Evolutionary conservation across 2,329 filamentous ascomycete species (phyloP).

Genomic region (Scedosporium boydii): DNA sequence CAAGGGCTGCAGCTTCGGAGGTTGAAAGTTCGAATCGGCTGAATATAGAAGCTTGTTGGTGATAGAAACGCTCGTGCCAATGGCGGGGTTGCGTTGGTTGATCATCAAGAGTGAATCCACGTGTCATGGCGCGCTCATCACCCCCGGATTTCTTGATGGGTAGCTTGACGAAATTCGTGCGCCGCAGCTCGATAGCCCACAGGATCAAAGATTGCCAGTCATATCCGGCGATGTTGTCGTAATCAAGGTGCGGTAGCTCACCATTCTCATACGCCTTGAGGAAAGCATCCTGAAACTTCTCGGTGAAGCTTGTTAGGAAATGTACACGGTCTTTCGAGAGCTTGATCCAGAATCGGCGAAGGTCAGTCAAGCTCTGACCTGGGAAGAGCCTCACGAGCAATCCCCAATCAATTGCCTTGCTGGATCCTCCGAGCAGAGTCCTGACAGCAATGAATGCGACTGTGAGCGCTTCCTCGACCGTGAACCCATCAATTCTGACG

Average conservation of each 20-base stretch:
- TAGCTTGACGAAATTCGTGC: slow-evolving; percentile 34
- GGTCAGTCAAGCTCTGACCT: slow-evolving; percentile 35
- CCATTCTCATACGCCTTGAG: slow-evolving; percentile 55
- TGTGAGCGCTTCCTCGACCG: slow-evolving; percentile 26
- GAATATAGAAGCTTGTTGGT: slow-evolving; percentile 42
- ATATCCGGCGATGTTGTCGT: slow-evolving; percentile 51
- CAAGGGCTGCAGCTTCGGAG: slow-evolving; percentile 34
- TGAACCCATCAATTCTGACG: neutral
- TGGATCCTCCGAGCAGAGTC: slow-evolving; percentile 49
- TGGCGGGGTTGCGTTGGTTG: slow-evolving; percentile 19
- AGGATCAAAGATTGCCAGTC: slow-evolving; percentile 59
- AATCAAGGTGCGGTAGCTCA: slow-evolving; percentile 53
- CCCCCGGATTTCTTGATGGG: slow-evolving; percentile 32
- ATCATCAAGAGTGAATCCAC: slow-evolving; percentile 25
- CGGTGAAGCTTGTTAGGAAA: slow-evolving; percentile 24
- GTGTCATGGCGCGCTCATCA: neutral
- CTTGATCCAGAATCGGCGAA: slow-evolving; percentile 50
- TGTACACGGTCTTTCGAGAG: slow-evolving; percentile 20
- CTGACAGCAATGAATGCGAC: slow-evolving; percentile 49
- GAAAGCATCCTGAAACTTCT: slow-evolving; percentile 57
- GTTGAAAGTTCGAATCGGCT: slow-evolving; percentile 46
- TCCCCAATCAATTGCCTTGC: slow-evolving; percentile 52
- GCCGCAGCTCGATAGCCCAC: slow-evolving; percentile 52
- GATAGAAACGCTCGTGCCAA: slow-evolving; percentile 51
- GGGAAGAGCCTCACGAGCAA: slow-evolving; percentile 48